Evolutionary conservation across 2,329 filamentous ascomycete genomes (phyloP).

Genomic region (Microthyrium microscopicum): DNA sequence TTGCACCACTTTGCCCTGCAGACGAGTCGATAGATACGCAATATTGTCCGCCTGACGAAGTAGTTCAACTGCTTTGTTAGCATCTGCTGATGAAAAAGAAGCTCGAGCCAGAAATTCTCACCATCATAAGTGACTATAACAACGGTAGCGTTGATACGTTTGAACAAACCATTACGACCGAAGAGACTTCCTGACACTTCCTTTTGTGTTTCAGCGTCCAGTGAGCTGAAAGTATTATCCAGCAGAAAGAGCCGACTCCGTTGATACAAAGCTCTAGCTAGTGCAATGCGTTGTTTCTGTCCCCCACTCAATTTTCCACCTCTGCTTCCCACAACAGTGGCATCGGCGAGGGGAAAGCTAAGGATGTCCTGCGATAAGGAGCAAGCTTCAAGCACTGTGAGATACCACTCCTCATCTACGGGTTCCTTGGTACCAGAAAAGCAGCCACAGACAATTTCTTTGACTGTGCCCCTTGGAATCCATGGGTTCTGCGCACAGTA

Average conservation of each 20-base stretch:
- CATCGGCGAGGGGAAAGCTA: background rate
- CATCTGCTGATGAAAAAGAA: no score
- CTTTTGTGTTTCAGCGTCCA: background rate
- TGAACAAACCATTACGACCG: background rate
- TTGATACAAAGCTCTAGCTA: background rate
- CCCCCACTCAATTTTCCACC: slow-evolving; percentile 1
- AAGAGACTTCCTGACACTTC: background rate
- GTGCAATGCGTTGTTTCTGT: slow-evolving; percentile 2
- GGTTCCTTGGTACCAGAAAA: background rate
- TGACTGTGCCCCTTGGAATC: slow-evolving; percentile 8
- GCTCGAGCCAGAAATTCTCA: no score
- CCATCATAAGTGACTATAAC: no score
- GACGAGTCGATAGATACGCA: no score
- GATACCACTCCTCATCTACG: background rate
- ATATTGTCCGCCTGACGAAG: no score
- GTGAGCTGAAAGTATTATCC: slow-evolving; percentile 3
- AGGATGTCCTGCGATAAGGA: background rate
- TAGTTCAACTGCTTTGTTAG: no score
- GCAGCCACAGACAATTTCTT: background rate
- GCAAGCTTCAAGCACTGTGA: slow-evolving; percentile 1
- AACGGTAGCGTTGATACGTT: no score
- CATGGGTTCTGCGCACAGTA: slow-evolving; percentile 13
- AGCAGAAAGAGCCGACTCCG: background rate
- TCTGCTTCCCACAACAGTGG: background rate
- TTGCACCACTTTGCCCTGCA: no score